Percentiles rank a stretch among this genome's conserved stretches.
Conservation (phyloP, 257 asterid species). For the Nicotiana tomentosiformis region DNA sequence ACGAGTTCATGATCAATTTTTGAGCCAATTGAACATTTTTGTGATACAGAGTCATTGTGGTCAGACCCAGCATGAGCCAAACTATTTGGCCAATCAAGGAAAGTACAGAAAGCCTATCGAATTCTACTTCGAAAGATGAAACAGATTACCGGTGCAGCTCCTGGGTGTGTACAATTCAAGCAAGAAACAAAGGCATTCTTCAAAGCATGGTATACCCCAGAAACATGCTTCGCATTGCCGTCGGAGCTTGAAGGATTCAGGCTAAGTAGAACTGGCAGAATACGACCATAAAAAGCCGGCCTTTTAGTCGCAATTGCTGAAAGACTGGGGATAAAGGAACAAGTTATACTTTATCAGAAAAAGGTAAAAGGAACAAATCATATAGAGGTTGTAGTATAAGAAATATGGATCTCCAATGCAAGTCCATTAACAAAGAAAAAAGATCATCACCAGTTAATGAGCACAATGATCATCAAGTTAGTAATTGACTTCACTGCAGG, state of each 20-base stretch:
- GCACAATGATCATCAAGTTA: conserved; percentile 68
- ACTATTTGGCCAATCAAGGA: neutral
- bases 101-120: neutral
- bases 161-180: conserved; percentile 83
- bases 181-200: conserved; percentile 89
- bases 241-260: conserved; percentile 67
- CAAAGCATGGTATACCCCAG: conserved; percentile 73
- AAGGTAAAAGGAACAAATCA: conserved; percentile 14
- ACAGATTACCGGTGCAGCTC: conserved; percentile 91
- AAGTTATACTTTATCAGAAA: conserved; percentile 11
- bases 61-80: neutral
- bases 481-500: conserved; percentile 74
- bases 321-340: conserved; percentile 43
- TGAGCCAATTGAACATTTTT: neutral
- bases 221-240: conserved; percentile 56
- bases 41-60: neutral
- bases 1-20: neutral
- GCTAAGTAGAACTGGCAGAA: conserved; percentile 87
- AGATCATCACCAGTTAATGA: conserved; percentile 60
- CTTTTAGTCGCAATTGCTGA: conserved; percentile 89
- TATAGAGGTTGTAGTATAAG: neutral
- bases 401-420: neutral
- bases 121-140: conserved; percentile 9
- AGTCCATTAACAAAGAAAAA: neutral
- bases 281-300: conserved; percentile 96